Percentiles rank a stretch among this genome's conserved stretches.
Evolutionary conservation across 306 rosid species (phyloP).

Genomic region (Acacia melanoxylon): DNA sequence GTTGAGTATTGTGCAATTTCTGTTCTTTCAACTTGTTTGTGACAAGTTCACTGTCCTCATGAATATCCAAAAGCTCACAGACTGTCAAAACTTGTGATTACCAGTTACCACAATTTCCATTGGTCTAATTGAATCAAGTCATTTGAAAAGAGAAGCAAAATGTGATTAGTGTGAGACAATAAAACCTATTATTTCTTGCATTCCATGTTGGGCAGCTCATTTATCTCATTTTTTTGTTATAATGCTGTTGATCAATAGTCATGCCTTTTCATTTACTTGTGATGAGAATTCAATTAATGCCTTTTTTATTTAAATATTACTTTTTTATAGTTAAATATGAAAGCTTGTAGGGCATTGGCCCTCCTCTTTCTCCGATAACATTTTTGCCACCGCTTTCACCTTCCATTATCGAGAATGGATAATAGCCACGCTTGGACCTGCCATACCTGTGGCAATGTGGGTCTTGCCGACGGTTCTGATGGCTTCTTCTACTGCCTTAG

Average conservation of each 20-base stretch:
- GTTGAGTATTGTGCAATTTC: too few species aligned
- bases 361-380: background rate
- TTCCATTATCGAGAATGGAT: conserved; percentile 31
- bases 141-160: background rate
- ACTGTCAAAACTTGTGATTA: background rate
- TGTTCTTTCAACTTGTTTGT: too few species aligned
- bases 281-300: too few species aligned
- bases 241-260: background rate
- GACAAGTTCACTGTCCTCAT: too few species aligned
- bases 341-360: background rate
- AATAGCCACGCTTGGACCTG: conserved; percentile 43
- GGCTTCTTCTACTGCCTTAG: conserved; percentile 72
- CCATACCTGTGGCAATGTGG: conserved; percentile 50
- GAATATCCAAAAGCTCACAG: too few species aligned
- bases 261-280: too few species aligned
- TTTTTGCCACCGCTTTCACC: background rate
- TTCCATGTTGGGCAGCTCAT: background rate
- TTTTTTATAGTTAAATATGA: background rate
- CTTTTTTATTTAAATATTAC: too few species aligned
- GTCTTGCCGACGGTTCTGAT: conserved; percentile 48
- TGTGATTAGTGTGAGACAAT: conserved; percentile 17
- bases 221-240: background rate
- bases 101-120: background rate
- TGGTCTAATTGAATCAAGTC: background rate
- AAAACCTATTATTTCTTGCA: too few species aligned